A percentile compares a stretch with the other conserved stretches of the same genome.
Evolutionary conservation across 768 basidiomycete genomes (phyloP).

Genomic region (Kwoniella sp.): DNA sequence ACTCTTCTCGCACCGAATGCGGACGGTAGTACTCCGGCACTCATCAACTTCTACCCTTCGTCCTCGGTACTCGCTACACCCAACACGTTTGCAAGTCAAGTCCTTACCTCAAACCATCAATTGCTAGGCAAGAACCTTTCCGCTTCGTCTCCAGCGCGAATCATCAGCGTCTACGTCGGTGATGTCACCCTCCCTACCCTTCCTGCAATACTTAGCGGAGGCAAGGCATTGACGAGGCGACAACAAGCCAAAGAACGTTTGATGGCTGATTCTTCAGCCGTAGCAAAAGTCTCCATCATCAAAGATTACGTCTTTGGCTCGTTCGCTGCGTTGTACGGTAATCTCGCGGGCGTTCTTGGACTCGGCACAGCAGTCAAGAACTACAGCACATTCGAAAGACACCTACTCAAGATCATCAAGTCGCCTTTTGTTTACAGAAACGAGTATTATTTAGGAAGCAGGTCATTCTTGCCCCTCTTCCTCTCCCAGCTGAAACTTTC

Average conservation of each 20-base stretch:
- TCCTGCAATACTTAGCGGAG: constrained; percentile 25
- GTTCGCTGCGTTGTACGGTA: constrained; percentile 22
- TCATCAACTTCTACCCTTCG: constrained; percentile 51
- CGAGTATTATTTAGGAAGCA: constrained; percentile 29
- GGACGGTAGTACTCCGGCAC: constrained; percentile 28
- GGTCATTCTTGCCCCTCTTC: constrained; percentile 32
- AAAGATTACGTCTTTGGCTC: constrained; percentile 33
- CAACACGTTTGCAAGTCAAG: constrained; percentile 46
- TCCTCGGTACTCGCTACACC: constrained; percentile 40
- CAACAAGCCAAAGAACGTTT: constrained; percentile 25
- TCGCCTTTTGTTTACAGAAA: constrained; percentile 2
- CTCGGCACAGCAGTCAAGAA: constrained; percentile 27
- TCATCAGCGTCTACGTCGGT: constrained; percentile 49
- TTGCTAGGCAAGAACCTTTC: constrained; percentile 43
- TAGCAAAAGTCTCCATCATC: constrained; percentile 28
- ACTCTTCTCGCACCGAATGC: constrained; percentile 35
- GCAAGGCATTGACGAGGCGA: constrained; percentile 25
- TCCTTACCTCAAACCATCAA: constrained; percentile 41
- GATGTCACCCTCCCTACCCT: constrained; percentile 38
- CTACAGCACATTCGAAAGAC: constrained; percentile 34
- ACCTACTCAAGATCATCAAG: constrained; percentile 33
- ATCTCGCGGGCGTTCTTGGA: constrained; percentile 23
- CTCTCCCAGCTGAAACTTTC: constrained; percentile 30
- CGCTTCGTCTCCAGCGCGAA: constrained; percentile 30
- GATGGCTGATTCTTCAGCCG: constrained; percentile 8